Evolutionary conservation across 805 yeast species (phyloP).

Genomic region (Metschnikowia arizonensis): DNA sequence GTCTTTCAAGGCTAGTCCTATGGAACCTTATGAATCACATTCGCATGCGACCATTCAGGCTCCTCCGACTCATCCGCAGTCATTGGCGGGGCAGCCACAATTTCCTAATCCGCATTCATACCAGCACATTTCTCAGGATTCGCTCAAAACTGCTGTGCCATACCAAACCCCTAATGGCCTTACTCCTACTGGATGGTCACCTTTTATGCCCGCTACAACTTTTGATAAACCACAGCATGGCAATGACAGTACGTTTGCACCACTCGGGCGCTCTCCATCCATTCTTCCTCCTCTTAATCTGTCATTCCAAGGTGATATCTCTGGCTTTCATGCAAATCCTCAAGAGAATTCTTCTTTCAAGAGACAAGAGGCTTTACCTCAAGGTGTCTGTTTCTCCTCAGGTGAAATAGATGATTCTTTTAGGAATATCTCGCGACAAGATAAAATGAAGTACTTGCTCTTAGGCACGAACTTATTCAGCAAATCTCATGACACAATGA

Average conservation of each 20-base stretch:
- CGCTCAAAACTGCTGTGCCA: neutral
- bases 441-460: conserved; percentile 8
- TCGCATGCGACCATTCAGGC: neutral
- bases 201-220: neutral
- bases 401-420: conserved; percentile 3
- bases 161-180: neutral
- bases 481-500: conserved; percentile 16
- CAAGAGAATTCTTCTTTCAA: neutral
- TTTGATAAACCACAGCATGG: neutral
- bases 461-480: conserved; percentile 13
- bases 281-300: neutral
- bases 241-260: neutral
- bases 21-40: conserved; percentile 3
- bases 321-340: neutral
- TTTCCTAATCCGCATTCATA: neutral
- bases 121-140: neutral
- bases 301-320: neutral
- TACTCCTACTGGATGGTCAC: neutral
- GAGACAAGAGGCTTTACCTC: neutral
- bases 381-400: neutral
- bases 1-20: neutral
- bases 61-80: neutral
- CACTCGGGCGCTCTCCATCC: neutral
- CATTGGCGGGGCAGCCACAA: neutral
- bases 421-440: conserved; percentile 1